Conservation (phyloP, 768 basidiomycete species). For the Rhizopogon sp. region DNA sequence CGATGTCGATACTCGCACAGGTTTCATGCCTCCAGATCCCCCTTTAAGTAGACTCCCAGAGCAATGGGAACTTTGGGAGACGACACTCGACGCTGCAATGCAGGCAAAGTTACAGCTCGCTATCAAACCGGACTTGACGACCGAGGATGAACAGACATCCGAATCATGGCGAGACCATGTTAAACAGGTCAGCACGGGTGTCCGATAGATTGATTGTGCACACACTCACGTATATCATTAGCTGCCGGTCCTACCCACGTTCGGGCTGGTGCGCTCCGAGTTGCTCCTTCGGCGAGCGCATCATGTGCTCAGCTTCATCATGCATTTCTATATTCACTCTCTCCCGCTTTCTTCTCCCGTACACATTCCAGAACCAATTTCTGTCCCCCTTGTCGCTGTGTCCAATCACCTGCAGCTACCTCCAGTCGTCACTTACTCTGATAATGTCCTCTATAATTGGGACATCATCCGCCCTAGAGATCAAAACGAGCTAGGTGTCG, state of each 20-base stretch:
- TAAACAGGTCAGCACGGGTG: slow-evolving; percentile 34
- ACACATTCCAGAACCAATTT: slow-evolving; percentile 62
- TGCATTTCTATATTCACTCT: slow-evolving; percentile 77
- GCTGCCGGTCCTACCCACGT: slow-evolving; percentile 51
- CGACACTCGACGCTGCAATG: slow-evolving; percentile 45
- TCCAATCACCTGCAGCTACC: slow-evolving; percentile 72
- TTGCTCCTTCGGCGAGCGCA: slow-evolving; percentile 65
- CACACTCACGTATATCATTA: slow-evolving; percentile 20
- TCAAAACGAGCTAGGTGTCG: slow-evolving; percentile 16
- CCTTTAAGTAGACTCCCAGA: slow-evolving; percentile 60
- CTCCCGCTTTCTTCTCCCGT: slow-evolving; percentile 45
- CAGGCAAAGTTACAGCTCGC: slow-evolving; percentile 49
- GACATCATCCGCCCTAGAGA: slow-evolving; percentile 26
- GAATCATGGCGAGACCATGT: slow-evolving; percentile 51
- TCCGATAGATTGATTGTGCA: neutral
- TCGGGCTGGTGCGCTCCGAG: slow-evolving; percentile 44
- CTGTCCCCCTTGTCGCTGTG: slow-evolving; percentile 71
- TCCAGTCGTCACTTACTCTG: slow-evolving; percentile 86
- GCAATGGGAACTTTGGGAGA: slow-evolving; percentile 74
- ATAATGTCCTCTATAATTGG: slow-evolving; percentile 91
- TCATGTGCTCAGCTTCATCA: slow-evolving; percentile 64
- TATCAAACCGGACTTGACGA: slow-evolving; percentile 35
- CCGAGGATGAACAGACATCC: slow-evolving; percentile 35
- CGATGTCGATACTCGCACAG: slow-evolving; percentile 87
- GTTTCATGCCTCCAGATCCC: slow-evolving; percentile 83